A percentile compares a stretch with the other conserved stretches of the same genome.
These are phyloP conservation scores for Teunomyces panamensis DNA, from an alignment of 805 yeast species.

Conservation along the genomic window DNA sequence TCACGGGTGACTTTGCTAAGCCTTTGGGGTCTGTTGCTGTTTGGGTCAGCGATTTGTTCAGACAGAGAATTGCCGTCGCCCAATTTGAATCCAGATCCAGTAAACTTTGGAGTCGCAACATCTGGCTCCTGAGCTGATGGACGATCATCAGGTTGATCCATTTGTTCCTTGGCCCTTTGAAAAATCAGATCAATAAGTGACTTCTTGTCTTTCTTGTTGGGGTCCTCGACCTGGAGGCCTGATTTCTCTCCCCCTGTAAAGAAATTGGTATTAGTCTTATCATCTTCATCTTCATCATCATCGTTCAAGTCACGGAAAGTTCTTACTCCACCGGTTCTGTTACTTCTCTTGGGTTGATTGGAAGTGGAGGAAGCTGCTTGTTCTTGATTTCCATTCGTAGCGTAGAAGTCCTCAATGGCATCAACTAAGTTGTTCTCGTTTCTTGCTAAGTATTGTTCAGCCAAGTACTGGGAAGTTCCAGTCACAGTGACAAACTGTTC, in stretches of 20 bases:
- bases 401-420: constrained; percentile 43
- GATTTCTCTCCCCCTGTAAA: constrained; percentile 75
- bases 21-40: constrained; percentile 15
- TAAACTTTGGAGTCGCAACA: constrained; percentile 27
- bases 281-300: constrained; percentile 49
- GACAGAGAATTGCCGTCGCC: constrained; percentile 46
- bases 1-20: constrained; percentile 64
- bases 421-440: constrained; percentile 35
- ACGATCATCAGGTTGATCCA: constrained; percentile 35
- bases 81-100: constrained; percentile 52
- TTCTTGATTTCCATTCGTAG: constrained; percentile 11
- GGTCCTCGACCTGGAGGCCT: constrained; percentile 77
- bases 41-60: constrained; percentile 33
- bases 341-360: neutral
- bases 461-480: constrained; percentile 30
- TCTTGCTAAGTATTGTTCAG: constrained; percentile 38
- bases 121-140: constrained; percentile 27
- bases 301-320: constrained; percentile 40
- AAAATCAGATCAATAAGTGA: constrained; percentile 65
- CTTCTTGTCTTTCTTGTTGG: constrained; percentile 43
- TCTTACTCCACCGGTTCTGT: constrained; percentile 22
- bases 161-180: constrained; percentile 53
- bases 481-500: constrained; percentile 39
- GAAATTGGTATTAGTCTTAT: constrained; percentile 51
- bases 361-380: neutral